Evolutionary conservation across 306 rosid genomes (phyloP).

Genomic region (Pyrus betulifolia): DNA sequence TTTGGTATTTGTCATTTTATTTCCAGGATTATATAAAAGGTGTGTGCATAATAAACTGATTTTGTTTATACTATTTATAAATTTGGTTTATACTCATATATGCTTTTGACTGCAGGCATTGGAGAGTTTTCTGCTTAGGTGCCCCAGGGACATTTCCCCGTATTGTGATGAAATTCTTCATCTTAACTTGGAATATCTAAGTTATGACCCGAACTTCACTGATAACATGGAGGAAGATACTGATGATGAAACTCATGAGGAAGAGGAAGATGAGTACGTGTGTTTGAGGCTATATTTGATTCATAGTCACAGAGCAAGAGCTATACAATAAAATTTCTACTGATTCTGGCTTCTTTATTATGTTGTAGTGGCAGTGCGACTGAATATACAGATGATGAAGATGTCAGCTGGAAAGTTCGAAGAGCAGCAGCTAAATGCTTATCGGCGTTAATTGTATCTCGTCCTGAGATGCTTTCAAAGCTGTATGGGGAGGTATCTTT

Average conservation of each 20-base stretch:
- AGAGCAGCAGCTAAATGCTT: slow-evolving; percentile 99
- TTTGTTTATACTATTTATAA: background rate
- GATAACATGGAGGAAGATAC: slow-evolving; percentile 99
- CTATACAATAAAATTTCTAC: slow-evolving; percentile 12
- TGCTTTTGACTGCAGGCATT: slow-evolving; percentile 54
- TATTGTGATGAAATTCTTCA: slow-evolving; percentile 87
- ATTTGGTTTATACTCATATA: slow-evolving; percentile 3
- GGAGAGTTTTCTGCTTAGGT: slow-evolving; percentile 92
- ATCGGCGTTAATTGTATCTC: slow-evolving; percentile 90
- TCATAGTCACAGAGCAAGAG: background rate
- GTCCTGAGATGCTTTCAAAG: slow-evolving; percentile 89
- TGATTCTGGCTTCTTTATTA: slow-evolving; percentile 9
- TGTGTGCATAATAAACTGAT: no score
- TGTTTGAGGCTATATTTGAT: slow-evolving; percentile 10
- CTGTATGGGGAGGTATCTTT: slow-evolving; percentile 82
- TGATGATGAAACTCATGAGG: slow-evolving; percentile 81
- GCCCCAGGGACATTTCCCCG: slow-evolving; percentile 83
- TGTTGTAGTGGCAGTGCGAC: slow-evolving; percentile 91
- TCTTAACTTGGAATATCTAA: slow-evolving; percentile 76
- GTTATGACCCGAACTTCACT: slow-evolving; percentile 97
- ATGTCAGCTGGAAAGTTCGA: slow-evolving; percentile 98
- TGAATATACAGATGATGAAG: slow-evolving; percentile 98
- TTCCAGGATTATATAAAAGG: background rate
- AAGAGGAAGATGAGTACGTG: slow-evolving; percentile 97
- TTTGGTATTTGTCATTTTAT: background rate